Percentiles rank a stretch among this genome's conserved stretches.
Conservation (phyloP, 805 yeast genomes). For the Ogataea paraovalis region DNA sequence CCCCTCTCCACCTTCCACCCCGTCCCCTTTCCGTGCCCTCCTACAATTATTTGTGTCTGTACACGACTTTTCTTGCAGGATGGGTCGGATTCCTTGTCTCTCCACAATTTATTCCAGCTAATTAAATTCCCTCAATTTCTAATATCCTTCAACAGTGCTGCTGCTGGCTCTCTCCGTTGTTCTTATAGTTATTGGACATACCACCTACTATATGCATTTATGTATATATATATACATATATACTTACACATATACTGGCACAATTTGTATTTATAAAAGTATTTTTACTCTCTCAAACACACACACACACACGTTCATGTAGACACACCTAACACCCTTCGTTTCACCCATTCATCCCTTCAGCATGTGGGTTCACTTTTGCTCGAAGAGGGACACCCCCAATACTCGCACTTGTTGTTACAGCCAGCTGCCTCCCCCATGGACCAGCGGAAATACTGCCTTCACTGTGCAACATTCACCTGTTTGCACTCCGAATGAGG, state of each 20-base stretch:
- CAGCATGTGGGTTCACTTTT: too few species aligned
- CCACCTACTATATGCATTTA: too few species aligned
- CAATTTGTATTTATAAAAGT: too few species aligned
- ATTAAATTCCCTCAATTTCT: slow-evolving; percentile 4
- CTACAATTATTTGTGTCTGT: too few species aligned
- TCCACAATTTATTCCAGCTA: slow-evolving; percentile 2
- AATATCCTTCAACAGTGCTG: neutral
- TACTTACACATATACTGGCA: too few species aligned
- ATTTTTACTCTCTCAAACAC: too few species aligned
- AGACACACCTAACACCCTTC: too few species aligned
- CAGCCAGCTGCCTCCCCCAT: neutral
- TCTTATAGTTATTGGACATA: too few species aligned
- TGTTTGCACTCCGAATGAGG: neutral
- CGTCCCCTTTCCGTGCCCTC: neutral
- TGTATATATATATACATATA: too few species aligned
- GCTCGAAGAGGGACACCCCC: neutral
- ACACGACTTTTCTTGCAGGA: too few species aligned
- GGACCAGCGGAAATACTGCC: neutral
- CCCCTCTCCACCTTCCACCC: neutral
- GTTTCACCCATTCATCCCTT: too few species aligned
- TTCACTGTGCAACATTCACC: neutral
- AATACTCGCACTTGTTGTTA: neutral
- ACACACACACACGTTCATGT: too few species aligned
- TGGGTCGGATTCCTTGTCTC: neutral
- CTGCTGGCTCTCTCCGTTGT: neutral